Evolutionary conservation across 495 filamentous ascomycete genomes (phyloP).

Genomic region (Hypoxylon intermedium): DNA sequence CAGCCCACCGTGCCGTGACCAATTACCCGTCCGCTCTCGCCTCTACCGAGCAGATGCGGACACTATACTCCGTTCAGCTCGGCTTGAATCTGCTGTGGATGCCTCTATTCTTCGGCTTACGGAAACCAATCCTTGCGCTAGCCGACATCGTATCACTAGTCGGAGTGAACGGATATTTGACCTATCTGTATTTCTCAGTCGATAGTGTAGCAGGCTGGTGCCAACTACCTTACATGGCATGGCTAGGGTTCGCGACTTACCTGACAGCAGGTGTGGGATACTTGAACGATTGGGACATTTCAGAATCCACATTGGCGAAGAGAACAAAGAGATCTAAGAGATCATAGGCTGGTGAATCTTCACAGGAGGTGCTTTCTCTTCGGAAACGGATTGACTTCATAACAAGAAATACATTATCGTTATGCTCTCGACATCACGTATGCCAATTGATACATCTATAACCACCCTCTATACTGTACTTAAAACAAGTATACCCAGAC

Average conservation of each 20-base stretch:
- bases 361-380: neutral
- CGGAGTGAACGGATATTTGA: constrained; percentile 71
- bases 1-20: constrained; percentile 70
- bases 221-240: constrained; percentile 78
- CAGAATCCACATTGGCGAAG: constrained; percentile 37
- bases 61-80: constrained; percentile 84
- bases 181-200: constrained; percentile 75
- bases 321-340: constrained; percentile 9
- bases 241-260: constrained; percentile 86
- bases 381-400: no score
- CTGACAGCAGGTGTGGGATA: constrained; percentile 73
- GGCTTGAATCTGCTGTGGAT: constrained; percentile 87
- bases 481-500: constrained; percentile 31
- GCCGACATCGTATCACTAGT: constrained; percentile 76
- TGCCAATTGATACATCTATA: constrained; percentile 12
- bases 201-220: constrained; percentile 75
- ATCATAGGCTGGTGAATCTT: neutral
- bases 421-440: neutral
- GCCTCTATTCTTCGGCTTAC: constrained; percentile 85
- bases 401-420: neutral
- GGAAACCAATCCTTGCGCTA: constrained; percentile 73
- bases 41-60: constrained; percentile 45
- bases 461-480: constrained; percentile 12
- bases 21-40: constrained; percentile 38
- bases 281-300: constrained; percentile 78